Conservation (phyloP, 2,329 filamentous ascomycete genomes). For the Spiromastix sp. region DNA sequence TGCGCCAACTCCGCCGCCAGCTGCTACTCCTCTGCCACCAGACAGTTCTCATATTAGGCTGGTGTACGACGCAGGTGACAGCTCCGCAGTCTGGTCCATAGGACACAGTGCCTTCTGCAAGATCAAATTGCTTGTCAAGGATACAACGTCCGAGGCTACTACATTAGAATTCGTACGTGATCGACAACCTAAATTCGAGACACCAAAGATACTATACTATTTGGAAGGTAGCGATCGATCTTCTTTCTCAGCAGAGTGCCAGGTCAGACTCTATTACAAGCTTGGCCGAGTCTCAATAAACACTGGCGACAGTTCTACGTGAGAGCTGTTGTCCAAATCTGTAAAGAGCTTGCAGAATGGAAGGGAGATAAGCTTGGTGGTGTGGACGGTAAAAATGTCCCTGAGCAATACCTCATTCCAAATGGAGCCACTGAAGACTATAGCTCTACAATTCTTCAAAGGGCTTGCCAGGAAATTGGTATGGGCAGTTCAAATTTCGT, state of each 20-base stretch:
- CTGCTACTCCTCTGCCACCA: conserved; percentile 4
- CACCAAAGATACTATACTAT: conserved; percentile 6
- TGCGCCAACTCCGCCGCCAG: conserved; percentile 4
- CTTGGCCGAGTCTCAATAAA: conserved; percentile 18
- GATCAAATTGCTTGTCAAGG: conserved; percentile 9
- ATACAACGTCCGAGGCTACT: conserved; percentile 9
- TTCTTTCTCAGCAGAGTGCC: conserved; percentile 16
- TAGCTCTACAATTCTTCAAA: conserved; percentile 4
- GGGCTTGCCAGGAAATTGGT: conserved; percentile 10
- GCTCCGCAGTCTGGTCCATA: conserved; percentile 15
- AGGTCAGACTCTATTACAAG: conserved; percentile 16
- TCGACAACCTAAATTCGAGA: conserved; percentile 2
- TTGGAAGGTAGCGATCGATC: conserved; percentile 14
- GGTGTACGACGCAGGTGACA: conserved; percentile 14
- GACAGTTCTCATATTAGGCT: conserved; percentile 11
- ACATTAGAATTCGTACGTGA: conserved; percentile 5
- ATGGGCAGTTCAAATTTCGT: conserved; percentile 21
- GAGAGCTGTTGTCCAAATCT: conserved; percentile 9
- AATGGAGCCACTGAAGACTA: conserved; percentile 2
- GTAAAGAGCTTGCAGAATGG: conserved; percentile 3
- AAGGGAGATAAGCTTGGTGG: conserved; percentile 4
- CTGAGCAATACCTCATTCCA: conserved; percentile 5
- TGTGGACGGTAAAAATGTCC: conserved; percentile 3
- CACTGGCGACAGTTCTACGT: conserved; percentile 15
- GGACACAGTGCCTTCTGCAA: conserved; percentile 16